A percentile compares a stretch with the other conserved stretches of the same genome.
Evolutionary conservation across 257 asterid species (phyloP).

Genomic region (Plectranthus barbatus): DNA sequence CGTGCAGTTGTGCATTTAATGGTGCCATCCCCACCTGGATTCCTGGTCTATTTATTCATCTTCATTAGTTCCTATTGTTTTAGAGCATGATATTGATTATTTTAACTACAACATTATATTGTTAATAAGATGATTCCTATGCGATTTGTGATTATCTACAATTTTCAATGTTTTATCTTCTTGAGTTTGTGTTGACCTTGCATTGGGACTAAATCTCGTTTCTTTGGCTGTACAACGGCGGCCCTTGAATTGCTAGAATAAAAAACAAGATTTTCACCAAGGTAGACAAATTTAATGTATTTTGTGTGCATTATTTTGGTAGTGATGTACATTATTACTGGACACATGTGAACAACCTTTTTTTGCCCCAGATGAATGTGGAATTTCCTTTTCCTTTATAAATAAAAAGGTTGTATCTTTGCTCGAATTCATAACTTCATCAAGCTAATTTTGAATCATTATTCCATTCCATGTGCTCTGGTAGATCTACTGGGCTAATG

Average conservation of each 20-base stretch:
- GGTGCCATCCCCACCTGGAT: not conserved
- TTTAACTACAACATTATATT: too few relatives aligned
- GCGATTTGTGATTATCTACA: not conserved
- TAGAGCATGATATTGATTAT: conserved; percentile 5
- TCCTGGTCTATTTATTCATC: not conserved
- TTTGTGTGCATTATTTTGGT: not conserved
- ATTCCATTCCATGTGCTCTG: not conserved
- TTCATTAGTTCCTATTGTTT: not conserved
- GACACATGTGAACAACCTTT: conserved; percentile 1
- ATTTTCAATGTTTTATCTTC: not conserved
- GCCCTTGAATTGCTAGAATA: too few relatives aligned
- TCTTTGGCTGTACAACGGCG: not conserved
- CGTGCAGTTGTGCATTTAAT: conserved; percentile 19
- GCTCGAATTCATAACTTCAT: not conserved
- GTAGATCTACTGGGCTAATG: too few relatives aligned
- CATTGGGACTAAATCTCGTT: not conserved
- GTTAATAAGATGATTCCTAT: too few relatives aligned
- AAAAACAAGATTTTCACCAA: too few relatives aligned
- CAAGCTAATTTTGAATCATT: not conserved
- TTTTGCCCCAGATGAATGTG: not conserved
- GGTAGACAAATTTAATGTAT: too few relatives aligned
- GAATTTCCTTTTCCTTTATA: not conserved
- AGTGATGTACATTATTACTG: not conserved
- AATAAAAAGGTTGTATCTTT: not conserved
- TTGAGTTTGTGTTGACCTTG: conserved; percentile 3